Evolutionary conservation across 495 filamentous ascomycete genomes (phyloP), one percentile per base, ranked within the genome.

Genomic region (Rusavskia elegans): DNA sequence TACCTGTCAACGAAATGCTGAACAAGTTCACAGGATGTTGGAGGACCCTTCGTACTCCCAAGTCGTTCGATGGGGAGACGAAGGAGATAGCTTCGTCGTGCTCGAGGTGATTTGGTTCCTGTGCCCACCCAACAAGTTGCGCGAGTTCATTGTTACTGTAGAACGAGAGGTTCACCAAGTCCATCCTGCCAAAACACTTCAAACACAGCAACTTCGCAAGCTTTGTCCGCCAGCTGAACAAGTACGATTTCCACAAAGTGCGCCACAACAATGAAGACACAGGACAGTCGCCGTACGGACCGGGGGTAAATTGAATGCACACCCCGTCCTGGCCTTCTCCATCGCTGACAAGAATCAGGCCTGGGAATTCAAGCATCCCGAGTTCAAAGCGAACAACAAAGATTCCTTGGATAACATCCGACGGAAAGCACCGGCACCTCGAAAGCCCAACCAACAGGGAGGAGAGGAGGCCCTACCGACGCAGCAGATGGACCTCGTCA

Each of bases 201-300:
- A 99, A 97, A 70, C 90, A 97, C 68, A 94, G 87, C 79, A 99
- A 99, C 64, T 97, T 99, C 65, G 92, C 93, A 40, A 95, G 88
- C 70, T 99, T 99, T 59, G 92, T 99, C 41, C 85, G 92, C 59
- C 92, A 99, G 66, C 71, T 99, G 46, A 99, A 99, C 72, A 99
- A 99, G 64, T 99, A 95, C 67, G 92, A 97, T 66, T 99, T 99
- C 58, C 93, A 97, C 71, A 99, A 99, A 74, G 92, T 99, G 44
- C 79, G 92, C 57, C 89, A 95, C 62, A 97, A 90, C 59, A 88
- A 87, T 58, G 92, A 98, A 63, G 92, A 96, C 60, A 89, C 76
- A 60, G 86, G 87, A 45, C 84, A 88, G 57, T 90, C 87, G 50
- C 89, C 84, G 38, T 95, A 96, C 64, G 89, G 90, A 30, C 75